Base-by-base conservation (phyloP, 2,329 filamentous ascomycete genomes). In the Venturia carpophila region DNA sequence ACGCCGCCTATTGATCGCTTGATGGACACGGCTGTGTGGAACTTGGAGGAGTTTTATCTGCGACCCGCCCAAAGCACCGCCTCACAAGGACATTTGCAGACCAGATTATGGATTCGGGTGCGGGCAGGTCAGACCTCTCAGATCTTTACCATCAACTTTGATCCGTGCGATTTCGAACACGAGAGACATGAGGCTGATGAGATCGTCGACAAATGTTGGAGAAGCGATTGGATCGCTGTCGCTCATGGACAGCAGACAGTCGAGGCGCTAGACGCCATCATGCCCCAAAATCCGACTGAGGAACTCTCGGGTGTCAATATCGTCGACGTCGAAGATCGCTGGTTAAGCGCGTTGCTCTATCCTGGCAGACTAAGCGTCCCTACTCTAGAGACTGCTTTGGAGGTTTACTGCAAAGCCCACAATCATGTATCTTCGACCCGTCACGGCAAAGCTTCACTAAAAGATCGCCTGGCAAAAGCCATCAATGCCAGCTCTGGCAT, bases 301-400 rank as follows among this genome's bases (percentile, higher is more conserved):
- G 37, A 30, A 5, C 11, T 15, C 39, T 34, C 34, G 11, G 60
- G 58, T 27, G 5, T 27, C 11, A 17, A 66, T 5, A 27, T 41
- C 9, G n/a, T 45, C 27, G 42, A 61, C 27, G 67, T 62, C n/a
- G 70, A 45, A 63, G 91, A 96, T 70, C 89, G 89, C 73, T 99
- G 94, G 94, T 79, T 97, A 10, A 82, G 89, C 37, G 89, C 89
- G 69, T 85, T 99, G 66, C 83, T 97, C 70, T 87, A 85, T 66
- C 93, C 94, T 1, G 91, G 91, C 19, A 86, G 89, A 64, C 97
- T 95, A 72, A 89, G 90, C 0, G 83, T 82, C 42, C 82, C 90
- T 9, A 92, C 91, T 0, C 80, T 99, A 17, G 91, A 96, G 73
- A 91, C 91, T 19, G 90, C 92, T 1, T 79, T 97, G 42, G 81